These are phyloP conservation scores for Groenewaldozyma tartarivorans DNA, from an alignment of 805 yeast species.

Conservation along the genomic window DNA sequence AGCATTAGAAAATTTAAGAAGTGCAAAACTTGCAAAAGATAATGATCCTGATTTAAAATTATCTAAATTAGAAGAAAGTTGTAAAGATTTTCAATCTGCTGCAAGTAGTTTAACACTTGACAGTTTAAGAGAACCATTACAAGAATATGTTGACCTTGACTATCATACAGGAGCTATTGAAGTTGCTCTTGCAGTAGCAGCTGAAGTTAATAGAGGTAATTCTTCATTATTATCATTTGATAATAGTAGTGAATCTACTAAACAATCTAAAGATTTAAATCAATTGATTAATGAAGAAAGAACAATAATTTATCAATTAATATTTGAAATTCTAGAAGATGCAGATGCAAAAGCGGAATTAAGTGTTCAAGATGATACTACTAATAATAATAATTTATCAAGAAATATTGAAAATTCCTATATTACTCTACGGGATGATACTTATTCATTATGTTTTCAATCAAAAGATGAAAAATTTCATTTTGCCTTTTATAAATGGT, in stretches of 20 bases:
- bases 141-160: constrained; percentile 66
- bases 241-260: constrained; percentile 17
- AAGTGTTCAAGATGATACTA: background rate
- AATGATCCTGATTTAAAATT: constrained; percentile 59
- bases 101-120: constrained; percentile 70
- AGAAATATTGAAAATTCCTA: too few relatives aligned
- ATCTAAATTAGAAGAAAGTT: constrained; percentile 63
- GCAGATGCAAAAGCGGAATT: constrained; percentile 44
- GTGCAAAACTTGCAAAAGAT: constrained; percentile 61
- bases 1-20: constrained; percentile 83
- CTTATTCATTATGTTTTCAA: constrained; percentile 65
- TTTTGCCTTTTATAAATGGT: constrained; percentile 88
- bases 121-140: constrained; percentile 70
- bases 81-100: constrained; percentile 66
- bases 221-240: constrained; percentile 30
- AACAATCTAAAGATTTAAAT: constrained; percentile 41
- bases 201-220: constrained; percentile 53
- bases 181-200: constrained; percentile 68
- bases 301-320: constrained; percentile 52
- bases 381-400: too few relatives aligned
- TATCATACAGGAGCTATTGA: constrained; percentile 81
- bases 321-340: constrained; percentile 65
- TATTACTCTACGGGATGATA: constrained; percentile 47
- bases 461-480: constrained; percentile 82
- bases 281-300: constrained; percentile 44